Evolutionary conservation across 768 basidiomycete genomes (phyloP), one percentile per base, ranked within the genome.

Genomic region (Russula griseocarnosa): DNA sequence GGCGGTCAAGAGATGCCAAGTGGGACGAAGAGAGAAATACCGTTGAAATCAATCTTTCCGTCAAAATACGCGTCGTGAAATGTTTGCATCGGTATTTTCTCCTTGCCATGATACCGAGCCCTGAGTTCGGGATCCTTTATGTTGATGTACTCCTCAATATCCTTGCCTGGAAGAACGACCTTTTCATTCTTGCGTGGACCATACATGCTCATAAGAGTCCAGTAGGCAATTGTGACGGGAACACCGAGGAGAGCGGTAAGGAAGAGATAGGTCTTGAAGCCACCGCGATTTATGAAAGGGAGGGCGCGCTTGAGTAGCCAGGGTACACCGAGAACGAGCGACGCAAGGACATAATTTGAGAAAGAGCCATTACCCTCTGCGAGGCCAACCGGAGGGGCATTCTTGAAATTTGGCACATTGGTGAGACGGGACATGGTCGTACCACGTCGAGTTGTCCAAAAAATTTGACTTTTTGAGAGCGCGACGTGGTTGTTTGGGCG

Each of bases 51-150:
- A 65, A 95, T 85, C 78, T 98, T 98, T 55, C 88, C 88, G 55
- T 95, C 94, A 74, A 99, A 98, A 78, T 89, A 98, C 67, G 93
- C 92, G 79, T 99, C 97, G 73, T 98, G 88, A 81, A 97, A 96
- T 69, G 90, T 77, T 77, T 99, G 96, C 88, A 97, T 95, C 57
- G 94, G 94, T 62, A 99, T 98, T 77, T 97, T 98, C 70, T 86
- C 83, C 76, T 87, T 90, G 67, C 86, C 88, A 36, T 83, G 76
- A 78, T 95, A 98, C 63, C 85, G 79, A 34, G 81, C 79, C 79
- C 86, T 90, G 73, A 98, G 82, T 63, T 86, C 88, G 0, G 78
- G 75, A 78, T 96, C 93, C 65, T 92, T 87, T 78, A 98, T 88
- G 51, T 86, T 88, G 72, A 98, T 90, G 74, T 98, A 99, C 68